Conservation (phyloP, 495 filamentous ascomycete genomes). For the Penicillium soppii region DNA sequence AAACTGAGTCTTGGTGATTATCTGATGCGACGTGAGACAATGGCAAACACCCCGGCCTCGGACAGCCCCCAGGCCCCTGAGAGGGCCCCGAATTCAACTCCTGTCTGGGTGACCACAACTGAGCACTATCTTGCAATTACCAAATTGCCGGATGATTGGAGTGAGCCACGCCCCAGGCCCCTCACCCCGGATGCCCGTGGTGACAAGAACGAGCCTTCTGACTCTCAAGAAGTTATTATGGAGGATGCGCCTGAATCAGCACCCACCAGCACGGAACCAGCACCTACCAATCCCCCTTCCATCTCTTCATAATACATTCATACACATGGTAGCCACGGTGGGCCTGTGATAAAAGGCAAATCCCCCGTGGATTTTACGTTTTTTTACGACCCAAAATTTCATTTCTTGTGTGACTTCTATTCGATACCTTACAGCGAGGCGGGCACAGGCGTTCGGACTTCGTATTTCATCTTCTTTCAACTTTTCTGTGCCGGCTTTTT, state of each 20-base stretch:
- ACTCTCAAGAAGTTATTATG: conserved; percentile 30
- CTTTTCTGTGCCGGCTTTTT: conserved; percentile 17
- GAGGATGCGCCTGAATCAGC: conserved; percentile 32
- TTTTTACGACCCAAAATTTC: conserved; percentile 29
- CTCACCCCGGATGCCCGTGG: conserved; percentile 18
- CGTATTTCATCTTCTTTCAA: conserved; percentile 6
- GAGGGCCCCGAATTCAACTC: conserved; percentile 24
- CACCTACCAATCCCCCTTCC: conserved; percentile 27
- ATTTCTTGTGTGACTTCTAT: conserved; percentile 26
- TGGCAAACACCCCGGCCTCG: conserved; percentile 38
- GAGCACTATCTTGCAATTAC: conserved; percentile 3
- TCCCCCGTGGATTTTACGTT: conserved; percentile 21
- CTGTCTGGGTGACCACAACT: neutral
- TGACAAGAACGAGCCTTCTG: conserved; percentile 19
- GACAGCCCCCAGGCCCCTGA: conserved; percentile 36
- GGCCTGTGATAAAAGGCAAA: conserved; percentile 13
- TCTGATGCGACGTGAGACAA: conserved; percentile 48
- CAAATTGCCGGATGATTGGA: neutral
- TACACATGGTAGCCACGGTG: conserved; percentile 14
- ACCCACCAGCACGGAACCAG: conserved; percentile 19
- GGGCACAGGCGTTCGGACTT: conserved; percentile 19
- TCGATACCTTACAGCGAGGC: conserved; percentile 12
- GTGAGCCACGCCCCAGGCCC: conserved; percentile 5
- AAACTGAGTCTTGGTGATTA: conserved; percentile 70
- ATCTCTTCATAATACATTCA: conserved; percentile 24